Base-by-base conservation (phyloP, 1,284 basidiomycete genomes). In the Sporisorium sorghi region DNA sequence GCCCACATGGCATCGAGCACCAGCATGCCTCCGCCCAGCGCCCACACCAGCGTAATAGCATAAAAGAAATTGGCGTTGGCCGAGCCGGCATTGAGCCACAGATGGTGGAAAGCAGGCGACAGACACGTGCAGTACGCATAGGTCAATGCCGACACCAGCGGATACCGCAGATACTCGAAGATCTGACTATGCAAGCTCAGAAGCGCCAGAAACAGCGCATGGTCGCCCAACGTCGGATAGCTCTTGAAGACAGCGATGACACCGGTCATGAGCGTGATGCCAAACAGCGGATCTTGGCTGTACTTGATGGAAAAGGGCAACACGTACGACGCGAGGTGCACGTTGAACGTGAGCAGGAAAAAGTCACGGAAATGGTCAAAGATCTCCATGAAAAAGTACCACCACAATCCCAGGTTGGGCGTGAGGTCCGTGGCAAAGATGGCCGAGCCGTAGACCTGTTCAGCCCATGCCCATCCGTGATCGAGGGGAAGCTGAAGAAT, bases 351-450 rank as follows among this genome's bases (percentile, higher is more conserved):
- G 87, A 95, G 91, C 19, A 97, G 87, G 87, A 97, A 99, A 86
- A 98, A 98, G 3, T 91, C 89, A 32, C 95, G 88, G 87, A 98
- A 99, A 85, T 99, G 93, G 82, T 97, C 94, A 79, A 99, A 99
- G 91, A 98, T 98, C 85, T 99, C 95, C 14, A 94, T 97, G 86
- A 98, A 97, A 86, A 98, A 98, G 86, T 99, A 99, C 97, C 97
- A 99, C 91, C 93, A 94, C 39, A 98, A 86, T 3, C 96, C 96
- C 9, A 93, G 90, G 79, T 96, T 97, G 0, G 97, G 97, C 6
- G 93, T 93, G 58, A 98, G 70, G 32, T 83, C 76, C 24, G 78
- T 70, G 8, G 74, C 59, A 14, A 83, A 66, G 46, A 65, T 35
- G 21, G 90, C 90, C 54, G 91, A 89, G 21, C 92, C 91, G 91